Percentiles rank a stretch among this genome's conserved stretches.
phyloP scores from a whole-genome alignment of 2,329 filamentous ascomycete species.

The Tolypocladium amazonense region DNA sequence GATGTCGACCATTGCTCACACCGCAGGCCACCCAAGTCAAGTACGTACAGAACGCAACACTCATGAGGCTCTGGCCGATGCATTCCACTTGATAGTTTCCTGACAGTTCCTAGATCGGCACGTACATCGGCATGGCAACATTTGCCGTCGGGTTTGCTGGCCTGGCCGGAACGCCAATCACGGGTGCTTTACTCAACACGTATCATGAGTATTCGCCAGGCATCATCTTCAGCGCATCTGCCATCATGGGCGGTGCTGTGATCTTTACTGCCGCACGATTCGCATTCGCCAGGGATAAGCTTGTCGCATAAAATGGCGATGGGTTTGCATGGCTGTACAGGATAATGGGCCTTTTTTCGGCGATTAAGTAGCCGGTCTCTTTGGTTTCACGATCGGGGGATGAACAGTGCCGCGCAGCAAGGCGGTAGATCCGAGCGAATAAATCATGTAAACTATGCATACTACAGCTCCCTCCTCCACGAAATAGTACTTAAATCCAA shows the following conservation, averaged over 20 bases:
- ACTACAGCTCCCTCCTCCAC: background rate
- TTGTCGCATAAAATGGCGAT: background rate
- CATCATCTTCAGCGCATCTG: background rate
- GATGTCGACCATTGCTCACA: background rate
- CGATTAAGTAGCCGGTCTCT: background rate
- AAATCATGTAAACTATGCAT: background rate
- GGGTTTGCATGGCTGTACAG: background rate
- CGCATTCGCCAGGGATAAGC: background rate
- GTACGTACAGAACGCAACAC: background rate
- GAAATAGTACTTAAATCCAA: background rate
- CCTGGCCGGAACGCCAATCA: background rate
- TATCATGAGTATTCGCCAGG: background rate
- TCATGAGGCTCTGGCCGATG: background rate
- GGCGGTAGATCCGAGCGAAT: background rate
- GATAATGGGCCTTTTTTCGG: too few relatives aligned
- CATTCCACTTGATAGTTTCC: background rate
- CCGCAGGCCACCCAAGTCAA: background rate
- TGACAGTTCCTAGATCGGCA: background rate
- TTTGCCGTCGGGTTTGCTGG: background rate
- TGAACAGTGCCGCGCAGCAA: background rate
- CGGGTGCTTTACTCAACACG: background rate
- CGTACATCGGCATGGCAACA: background rate
- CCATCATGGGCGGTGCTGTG: background rate
- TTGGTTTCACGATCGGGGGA: background rate
- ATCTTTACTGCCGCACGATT: background rate